These are phyloP conservation scores for Nemania serpens DNA, from an alignment of 2,329 filamentous ascomycete species.

Conservation along the genomic window DNA sequence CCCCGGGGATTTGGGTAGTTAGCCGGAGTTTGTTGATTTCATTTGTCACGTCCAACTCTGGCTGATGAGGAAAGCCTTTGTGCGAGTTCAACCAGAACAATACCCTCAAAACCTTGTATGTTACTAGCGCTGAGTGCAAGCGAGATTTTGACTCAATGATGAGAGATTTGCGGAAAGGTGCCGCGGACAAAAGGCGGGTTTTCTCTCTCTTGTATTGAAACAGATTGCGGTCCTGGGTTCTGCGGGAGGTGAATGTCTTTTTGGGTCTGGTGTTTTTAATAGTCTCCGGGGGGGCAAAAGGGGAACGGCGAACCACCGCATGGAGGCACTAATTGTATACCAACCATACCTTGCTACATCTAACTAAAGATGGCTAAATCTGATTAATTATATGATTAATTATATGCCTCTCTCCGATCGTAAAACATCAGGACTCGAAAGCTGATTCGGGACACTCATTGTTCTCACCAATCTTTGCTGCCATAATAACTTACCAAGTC, in stretches of 20 bases:
- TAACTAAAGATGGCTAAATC: neutral
- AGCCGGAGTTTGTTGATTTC: slow-evolving; percentile 24
- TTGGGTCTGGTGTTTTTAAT: slow-evolving; percentile 20
- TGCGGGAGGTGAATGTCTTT: slow-evolving; percentile 11
- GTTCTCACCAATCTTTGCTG: no score
- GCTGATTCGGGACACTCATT: no score
- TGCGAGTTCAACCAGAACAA: slow-evolving; percentile 13
- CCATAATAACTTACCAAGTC: no score
- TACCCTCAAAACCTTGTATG: slow-evolving; percentile 26
- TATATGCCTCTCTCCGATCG: neutral
- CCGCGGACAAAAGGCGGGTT: slow-evolving; percentile 17
- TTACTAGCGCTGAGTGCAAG: slow-evolving; percentile 25
- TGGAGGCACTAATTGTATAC: slow-evolving; percentile 23
- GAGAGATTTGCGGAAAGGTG: slow-evolving; percentile 10
- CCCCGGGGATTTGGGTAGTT: slow-evolving; percentile 30
- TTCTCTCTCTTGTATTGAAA: slow-evolving; percentile 11
- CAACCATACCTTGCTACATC: slow-evolving; percentile 10
- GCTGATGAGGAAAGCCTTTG: slow-evolving; percentile 9
- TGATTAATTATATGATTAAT: neutral
- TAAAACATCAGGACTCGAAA: neutral
- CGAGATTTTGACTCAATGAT: slow-evolving; percentile 13
- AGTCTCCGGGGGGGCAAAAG: slow-evolving; percentile 13
- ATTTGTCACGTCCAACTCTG: slow-evolving; percentile 19
- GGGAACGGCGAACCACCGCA: slow-evolving; percentile 5
- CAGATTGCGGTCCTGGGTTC: slow-evolving; percentile 5